These are phyloP conservation scores for Echium plantagineum DNA, from an alignment of 257 asterid genomes.

Conservation along the genomic window DNA sequence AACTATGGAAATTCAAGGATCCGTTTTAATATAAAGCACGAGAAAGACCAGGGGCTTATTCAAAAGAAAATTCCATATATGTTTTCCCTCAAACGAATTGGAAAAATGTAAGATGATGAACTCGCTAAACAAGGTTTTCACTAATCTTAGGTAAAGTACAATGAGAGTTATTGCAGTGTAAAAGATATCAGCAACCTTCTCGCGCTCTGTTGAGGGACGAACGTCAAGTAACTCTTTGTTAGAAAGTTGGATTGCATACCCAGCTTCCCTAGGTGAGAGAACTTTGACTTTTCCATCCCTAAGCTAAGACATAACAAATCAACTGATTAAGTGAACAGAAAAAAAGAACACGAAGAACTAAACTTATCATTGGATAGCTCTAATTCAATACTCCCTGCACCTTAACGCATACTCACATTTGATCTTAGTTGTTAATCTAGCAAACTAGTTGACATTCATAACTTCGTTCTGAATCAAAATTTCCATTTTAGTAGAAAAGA, in stretches of 20 bases:
- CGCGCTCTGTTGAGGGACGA: conserved; percentile 73
- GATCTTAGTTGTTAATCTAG: neutral
- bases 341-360: neutral
- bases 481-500: neutral
- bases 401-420: neutral
- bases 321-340: neutral
- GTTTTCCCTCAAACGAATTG: too few species aligned
- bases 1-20: too few species aligned
- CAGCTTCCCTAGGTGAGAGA: conserved; percentile 92
- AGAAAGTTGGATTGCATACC: conserved; percentile 86
- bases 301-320: conserved; percentile 29
- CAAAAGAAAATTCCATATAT: too few species aligned
- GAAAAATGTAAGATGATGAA: too few species aligned
- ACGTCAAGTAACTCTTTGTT: conserved; percentile 77
- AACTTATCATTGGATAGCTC: neutral
- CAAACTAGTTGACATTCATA: neutral
- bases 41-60: too few species aligned
- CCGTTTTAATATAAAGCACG: too few species aligned
- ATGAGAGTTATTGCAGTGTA: neutral
- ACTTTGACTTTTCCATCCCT: conserved; percentile 84
- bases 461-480: neutral
- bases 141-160: neutral
- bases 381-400: too few species aligned
- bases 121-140: neutral
- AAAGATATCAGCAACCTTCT: conserved; percentile 37